Base-by-base conservation (phyloP, 2,329 filamentous ascomycete species). In the Pseudopithomyces chartarum region DNA sequence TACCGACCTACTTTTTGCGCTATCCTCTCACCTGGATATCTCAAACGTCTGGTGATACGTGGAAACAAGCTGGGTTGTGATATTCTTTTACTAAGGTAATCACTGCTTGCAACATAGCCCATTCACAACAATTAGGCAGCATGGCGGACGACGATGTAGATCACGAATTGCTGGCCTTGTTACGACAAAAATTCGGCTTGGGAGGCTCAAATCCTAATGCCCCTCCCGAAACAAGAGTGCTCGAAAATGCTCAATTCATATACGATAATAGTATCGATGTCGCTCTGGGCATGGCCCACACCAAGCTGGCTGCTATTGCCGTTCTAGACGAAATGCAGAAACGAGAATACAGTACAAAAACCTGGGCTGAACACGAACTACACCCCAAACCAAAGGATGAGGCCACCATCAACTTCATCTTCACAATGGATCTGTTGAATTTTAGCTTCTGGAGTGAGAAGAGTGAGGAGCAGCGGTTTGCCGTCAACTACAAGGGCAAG, bases 101-200 rank as follows among this genome's bases (percentile, higher is more conserved):
- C 4, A 29, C 4, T 13, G 20, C 22, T 22, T 3, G 12, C 26
- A 15, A 15, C 54, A 6, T 20, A 47, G 44, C 11, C 26, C 26
- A 42, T 46, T 22, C 32, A 2, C 38, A 8, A 44, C 40, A 23
- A 22, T 11, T 17, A 45, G 43, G n/a, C 23, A 45, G 13, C 66
- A 96, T 96, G 90, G 96, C 91, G 45, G 92, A 97, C 80, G 91
- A 96, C 76, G 94, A 97, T 76, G 88, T 89, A 46, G 94, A 97
- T 71, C 89, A 85, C 39, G 93, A 97, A 77, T 87, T 98, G 44
- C 83, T 97, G 19, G 92, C 88, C 64, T 87, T 97, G 19, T 85
- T 98, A 13, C 89, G 92, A 52, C 87, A 95, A 74, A 91, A 92
- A 60, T 83, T 96, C 19, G 85, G 85, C 43, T 78, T 89, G 52